Evolutionary conservation across 306 rosid species (phyloP), one percentile per base, ranked within the genome.

Genomic region (Carpinus viminea): DNA sequence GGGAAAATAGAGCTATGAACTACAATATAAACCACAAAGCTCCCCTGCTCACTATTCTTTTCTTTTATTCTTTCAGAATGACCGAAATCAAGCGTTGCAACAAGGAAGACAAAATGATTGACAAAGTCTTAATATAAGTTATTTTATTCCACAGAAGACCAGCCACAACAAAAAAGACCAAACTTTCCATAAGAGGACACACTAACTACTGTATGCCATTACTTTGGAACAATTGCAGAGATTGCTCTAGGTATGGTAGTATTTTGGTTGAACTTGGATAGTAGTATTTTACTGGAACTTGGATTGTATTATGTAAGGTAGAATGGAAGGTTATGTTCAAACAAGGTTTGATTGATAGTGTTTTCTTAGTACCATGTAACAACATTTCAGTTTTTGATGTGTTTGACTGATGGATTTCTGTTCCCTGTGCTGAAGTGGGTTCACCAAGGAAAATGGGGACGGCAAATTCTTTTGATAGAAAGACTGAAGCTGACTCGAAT

Each of bases 391-490:
- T 28, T 21, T 38, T 41, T 56, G 53, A 51, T n/a, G 55, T n/a
- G 41, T 55, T 68, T 54, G 54, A 20, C 72, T 43, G 48, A 47
- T 62, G 51, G 31, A 6, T 46, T 9, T 20, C 3, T 21, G 62
- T 52, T 41, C 53, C 51, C 36, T 68, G 47, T 34, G n/a, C 53
- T 72, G 81, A n/a, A 4, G 81, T 70, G 24, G 47, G 1, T 66
- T 77, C 80, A 31, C 83, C 82, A 13, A 83, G 68, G 76, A 85
- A 80, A 76, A 31, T 64, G 16, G 79, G 84, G 75, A 92, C 89
- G 87, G 95, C 91, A 82, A 88, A 92, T 79, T 83, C 96, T 60
- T 28, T 81, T 50, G 86, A 87, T 72, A 69, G 65, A 76, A 85
- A 74, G 5, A 68, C 26, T 77, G 80, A 66, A 46, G 62, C 82